Conservation (phyloP, 225 moss, liverwort and hornwort genomes). For the Bryum argenteum region DNA sequence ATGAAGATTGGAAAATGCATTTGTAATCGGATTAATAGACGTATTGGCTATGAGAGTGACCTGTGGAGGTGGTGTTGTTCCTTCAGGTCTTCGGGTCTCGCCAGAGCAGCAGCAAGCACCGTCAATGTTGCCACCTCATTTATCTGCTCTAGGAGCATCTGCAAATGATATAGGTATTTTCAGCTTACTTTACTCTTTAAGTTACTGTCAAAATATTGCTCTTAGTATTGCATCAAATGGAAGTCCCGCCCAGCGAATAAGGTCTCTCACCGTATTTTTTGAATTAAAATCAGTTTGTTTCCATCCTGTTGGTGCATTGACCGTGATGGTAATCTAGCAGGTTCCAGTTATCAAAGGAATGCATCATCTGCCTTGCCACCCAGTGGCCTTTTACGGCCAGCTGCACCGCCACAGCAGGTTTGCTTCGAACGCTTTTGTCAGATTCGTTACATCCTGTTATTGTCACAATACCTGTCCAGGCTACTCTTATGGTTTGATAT, state of each 20-base stretch:
- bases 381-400: slow-evolving; percentile 59
- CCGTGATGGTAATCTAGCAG: slow-evolving; percentile 31
- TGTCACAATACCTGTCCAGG: slow-evolving; percentile 9
- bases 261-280: slow-evolving; percentile 5
- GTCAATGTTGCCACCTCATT: slow-evolving; percentile 72
- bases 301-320: slow-evolving; percentile 23
- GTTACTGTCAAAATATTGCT: slow-evolving; percentile 2
- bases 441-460: neutral
- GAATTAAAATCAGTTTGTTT: slow-evolving; percentile 2
- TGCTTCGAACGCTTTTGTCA: neutral
- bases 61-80: slow-evolving; percentile 21
- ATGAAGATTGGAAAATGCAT: slow-evolving; percentile 9
- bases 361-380: slow-evolving; percentile 58
- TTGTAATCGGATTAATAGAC: neutral
- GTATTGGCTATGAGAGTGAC: neutral
- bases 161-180: slow-evolving; percentile 64
- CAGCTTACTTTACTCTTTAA: neutral
- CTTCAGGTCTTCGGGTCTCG: slow-evolving; percentile 72
- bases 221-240: neutral
- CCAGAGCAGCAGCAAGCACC: slow-evolving; percentile 80
- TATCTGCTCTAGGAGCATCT: slow-evolving; percentile 68
- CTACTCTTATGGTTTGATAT: slow-evolving; percentile 12
- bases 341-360: slow-evolving; percentile 45
- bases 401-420: slow-evolving; percentile 56
- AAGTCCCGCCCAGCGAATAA: neutral